Percentiles rank a stretch among this genome's conserved stretches.
Conservation (phyloP, 2,329 filamentous ascomycete genomes). For the Neonectria punicea region DNA sequence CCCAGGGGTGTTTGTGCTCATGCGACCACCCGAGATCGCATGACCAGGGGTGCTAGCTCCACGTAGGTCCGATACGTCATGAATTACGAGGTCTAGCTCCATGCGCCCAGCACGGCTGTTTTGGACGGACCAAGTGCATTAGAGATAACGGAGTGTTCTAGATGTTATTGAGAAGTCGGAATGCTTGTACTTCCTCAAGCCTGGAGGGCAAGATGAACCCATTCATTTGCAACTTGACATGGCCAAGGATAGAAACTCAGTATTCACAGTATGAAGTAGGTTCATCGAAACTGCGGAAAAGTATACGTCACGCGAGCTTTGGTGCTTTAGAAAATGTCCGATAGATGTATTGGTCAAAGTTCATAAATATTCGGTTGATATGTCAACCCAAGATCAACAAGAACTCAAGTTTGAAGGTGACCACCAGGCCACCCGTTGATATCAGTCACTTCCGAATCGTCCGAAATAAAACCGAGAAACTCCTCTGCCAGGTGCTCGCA, state of each 20-base stretch:
- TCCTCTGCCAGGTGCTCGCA: constrained; percentile 8
- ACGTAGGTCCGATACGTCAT: constrained; percentile 19
- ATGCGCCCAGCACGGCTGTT: constrained; percentile 1
- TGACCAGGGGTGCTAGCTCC: constrained; percentile 10
- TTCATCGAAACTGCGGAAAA: not conserved
- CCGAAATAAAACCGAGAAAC: constrained; percentile 11
- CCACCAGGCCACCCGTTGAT: not conserved
- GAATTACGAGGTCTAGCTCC: constrained; percentile 14
- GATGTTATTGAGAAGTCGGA: not conserved
- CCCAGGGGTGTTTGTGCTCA: constrained; percentile 1
- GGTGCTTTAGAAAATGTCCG: not conserved
- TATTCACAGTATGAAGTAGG: not conserved
- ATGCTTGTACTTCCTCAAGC: not conserved
- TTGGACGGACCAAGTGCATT: not conserved
- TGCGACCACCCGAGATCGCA: constrained; percentile 26
- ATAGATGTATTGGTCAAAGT: not conserved
- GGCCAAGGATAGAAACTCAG: not conserved
- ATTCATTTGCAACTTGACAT: not conserved
- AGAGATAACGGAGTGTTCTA: not conserved
- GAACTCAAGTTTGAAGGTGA: not conserved
- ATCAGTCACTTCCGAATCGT: constrained; percentile 2
- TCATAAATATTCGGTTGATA: not conserved
- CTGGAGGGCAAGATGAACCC: not conserved
- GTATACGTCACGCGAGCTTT: not conserved
- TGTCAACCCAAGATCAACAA: not conserved